These are phyloP conservation scores for Floccularia luteovirens DNA, from an alignment of 768 basidiomycete genomes.

Conservation along the genomic window DNA sequence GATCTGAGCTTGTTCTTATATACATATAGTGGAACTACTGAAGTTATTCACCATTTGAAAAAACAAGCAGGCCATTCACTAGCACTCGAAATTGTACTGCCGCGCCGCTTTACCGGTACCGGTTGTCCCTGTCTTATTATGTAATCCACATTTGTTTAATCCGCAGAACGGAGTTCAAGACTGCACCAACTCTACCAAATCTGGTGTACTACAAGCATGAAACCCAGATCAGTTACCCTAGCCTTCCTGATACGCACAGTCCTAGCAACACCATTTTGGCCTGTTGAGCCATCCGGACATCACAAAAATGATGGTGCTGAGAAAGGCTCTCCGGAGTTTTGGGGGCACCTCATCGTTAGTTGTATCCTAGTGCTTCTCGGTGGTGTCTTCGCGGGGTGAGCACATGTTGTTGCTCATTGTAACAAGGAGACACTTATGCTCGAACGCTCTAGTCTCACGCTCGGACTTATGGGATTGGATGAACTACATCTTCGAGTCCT, in stretches of 20 bases:
- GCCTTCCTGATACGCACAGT: conserved; percentile 16
- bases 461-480: conserved; percentile 92
- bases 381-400: conserved; percentile 89
- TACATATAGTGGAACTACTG: no score
- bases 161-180: no score
- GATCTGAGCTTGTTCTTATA: no score
- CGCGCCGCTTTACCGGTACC: no score
- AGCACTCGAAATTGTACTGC: no score
- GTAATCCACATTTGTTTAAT: no score
- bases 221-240: conserved; percentile 11
- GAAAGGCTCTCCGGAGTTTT: conserved; percentile 60
- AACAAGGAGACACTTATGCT: background rate
- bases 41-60: no score
- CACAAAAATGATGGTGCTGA: conserved; percentile 10
- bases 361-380: conserved; percentile 69
- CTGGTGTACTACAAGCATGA: no score
- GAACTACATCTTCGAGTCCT: conserved; percentile 87
- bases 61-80: no score
- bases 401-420: conserved; percentile 3
- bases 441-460: conserved; percentile 52
- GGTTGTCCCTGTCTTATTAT: no score
- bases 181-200: no score
- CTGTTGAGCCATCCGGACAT: conserved; percentile 4
- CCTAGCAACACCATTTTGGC: conserved; percentile 15
- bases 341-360: conserved; percentile 64